Evolutionary conservation across 768 basidiomycete genomes (phyloP).

Genomic region (Tulasnella sp.): DNA sequence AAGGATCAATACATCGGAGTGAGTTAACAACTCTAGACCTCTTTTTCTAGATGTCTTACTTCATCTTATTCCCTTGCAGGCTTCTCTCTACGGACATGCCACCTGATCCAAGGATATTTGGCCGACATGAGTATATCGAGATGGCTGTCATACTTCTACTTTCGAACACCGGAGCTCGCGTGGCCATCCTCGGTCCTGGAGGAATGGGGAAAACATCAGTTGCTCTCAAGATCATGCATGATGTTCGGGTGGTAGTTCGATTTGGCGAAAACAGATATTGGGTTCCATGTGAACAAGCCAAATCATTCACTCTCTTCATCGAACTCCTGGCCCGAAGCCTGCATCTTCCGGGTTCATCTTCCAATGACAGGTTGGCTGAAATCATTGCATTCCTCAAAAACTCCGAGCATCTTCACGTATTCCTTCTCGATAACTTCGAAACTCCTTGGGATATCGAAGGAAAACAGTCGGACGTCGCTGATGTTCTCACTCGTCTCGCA

Average conservation of each 20-base stretch:
- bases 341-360: background rate
- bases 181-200: constrained; percentile 1
- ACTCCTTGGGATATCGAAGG: background rate
- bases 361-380: background rate
- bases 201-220: background rate
- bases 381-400: background rate
- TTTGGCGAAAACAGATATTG: background rate
- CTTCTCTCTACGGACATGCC: no score
- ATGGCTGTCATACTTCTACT: no score
- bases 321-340: background rate
- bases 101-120: no score
- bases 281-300: background rate
- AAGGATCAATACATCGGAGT: no score
- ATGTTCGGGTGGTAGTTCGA: background rate
- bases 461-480: background rate
- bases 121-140: no score
- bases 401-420: background rate
- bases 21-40: no score
- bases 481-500: background rate
- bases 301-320: background rate
- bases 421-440: background rate
- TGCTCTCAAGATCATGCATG: background rate
- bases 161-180: background rate
- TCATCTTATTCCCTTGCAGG: no score
- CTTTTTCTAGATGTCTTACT: no score